phyloP scores from a whole-genome alignment of 768 basidiomycete genomes.

The Boletus sp. region DNA sequence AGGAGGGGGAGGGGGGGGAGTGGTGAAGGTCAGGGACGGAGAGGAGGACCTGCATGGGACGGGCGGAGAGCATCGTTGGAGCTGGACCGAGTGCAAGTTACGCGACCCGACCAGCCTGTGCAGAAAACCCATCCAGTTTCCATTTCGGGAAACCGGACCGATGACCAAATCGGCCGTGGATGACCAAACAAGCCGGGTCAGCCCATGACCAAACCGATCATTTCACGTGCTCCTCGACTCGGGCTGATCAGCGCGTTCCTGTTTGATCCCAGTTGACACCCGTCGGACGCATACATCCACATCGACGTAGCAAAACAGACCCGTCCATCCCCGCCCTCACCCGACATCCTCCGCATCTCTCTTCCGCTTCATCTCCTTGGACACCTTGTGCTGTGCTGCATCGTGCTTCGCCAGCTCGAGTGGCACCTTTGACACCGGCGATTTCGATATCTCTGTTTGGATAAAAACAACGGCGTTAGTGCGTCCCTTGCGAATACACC shows the following conservation, averaged over 20 bases:
- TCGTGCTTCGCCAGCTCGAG: conserved; percentile 88
- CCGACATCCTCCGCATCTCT: conserved; percentile 78
- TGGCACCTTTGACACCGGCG: conserved; percentile 87
- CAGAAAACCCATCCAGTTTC: not conserved
- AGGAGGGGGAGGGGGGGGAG: not conserved
- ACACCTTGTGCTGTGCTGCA: conserved; percentile 85
- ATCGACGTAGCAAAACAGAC: no score
- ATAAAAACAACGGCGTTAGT: conserved; percentile 12
- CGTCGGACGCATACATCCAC: no score
- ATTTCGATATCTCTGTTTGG: conserved; percentile 82
- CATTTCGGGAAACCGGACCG: conserved; percentile 22
- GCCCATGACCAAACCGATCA: not conserved
- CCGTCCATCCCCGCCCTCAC: conserved; percentile 16
- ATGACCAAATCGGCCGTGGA: conserved; percentile 15
- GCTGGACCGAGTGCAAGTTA: conserved; percentile 1
- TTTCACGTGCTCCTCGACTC: not conserved
- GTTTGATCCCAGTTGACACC: no score
- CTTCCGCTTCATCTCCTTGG: conserved; percentile 94
- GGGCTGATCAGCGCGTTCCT: no score
- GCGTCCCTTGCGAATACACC: not conserved
- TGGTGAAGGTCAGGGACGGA: not conserved
- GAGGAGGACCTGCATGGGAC: conserved; percentile 34
- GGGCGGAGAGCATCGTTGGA: conserved; percentile 36
- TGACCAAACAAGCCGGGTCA: not conserved
- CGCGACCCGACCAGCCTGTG: not conserved